phyloP scores from a whole-genome alignment of 352 stramenopile species.

The Phytopythium kandeliae region DNA sequence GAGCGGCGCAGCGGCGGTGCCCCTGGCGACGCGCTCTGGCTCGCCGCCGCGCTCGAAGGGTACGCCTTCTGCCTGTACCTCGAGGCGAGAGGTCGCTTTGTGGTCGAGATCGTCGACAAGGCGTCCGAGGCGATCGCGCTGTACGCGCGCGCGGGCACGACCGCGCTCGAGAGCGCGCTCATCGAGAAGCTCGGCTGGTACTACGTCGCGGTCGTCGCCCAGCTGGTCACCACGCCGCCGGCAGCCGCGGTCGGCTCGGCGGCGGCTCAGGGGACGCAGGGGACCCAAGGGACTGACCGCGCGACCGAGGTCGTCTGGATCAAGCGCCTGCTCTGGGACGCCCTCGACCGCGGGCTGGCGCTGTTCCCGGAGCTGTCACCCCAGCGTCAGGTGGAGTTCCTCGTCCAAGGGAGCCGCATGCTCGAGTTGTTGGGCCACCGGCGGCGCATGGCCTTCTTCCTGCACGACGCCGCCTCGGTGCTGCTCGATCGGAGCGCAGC shows the following conservation, averaged over 20 bases:
- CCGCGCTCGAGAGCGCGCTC: conserved; percentile 64
- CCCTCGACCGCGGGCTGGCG: conserved; percentile 47
- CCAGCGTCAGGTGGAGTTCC: conserved; percentile 58
- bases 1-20: conserved; percentile 51
- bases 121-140: conserved; percentile 59
- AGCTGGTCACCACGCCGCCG: conserved; percentile 10
- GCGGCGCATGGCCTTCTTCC: conserved; percentile 57
- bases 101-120: conserved; percentile 74
- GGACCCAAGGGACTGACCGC: conserved; percentile 34
- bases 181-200: conserved; percentile 72
- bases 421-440: conserved; percentile 57
- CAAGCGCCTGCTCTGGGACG: conserved; percentile 67
- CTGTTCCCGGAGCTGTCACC: conserved; percentile 42
- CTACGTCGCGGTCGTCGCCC: conserved; percentile 40
- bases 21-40: conserved; percentile 62
- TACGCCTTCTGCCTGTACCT: conserved; percentile 58
- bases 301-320: conserved; percentile 54
- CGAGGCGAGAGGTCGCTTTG: conserved; percentile 46
- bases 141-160: conserved; percentile 60
- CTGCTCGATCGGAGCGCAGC: conserved; percentile 28
- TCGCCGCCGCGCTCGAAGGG: conserved; percentile 73
- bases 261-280: too few species aligned
- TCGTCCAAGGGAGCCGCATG: conserved; percentile 59
- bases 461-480: conserved; percentile 61
- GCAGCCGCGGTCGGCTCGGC: neutral